A percentile compares a stretch with the other conserved stretches of the same genome.
Evolutionary conservation across 345 rosid genomes (phyloP).

Genomic region (Eucalyptus virginea): DNA sequence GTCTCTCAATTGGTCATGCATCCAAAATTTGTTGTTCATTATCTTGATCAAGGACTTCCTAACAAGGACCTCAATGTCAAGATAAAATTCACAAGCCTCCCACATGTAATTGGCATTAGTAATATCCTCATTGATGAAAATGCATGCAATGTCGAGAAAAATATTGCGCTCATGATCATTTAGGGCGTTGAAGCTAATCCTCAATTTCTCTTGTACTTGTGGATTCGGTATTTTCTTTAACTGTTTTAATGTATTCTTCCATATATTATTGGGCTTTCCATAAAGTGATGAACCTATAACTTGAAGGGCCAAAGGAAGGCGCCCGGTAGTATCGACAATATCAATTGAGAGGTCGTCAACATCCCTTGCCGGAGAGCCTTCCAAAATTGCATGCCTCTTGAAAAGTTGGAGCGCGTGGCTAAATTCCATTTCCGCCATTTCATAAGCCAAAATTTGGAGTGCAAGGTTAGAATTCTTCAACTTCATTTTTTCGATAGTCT

Average conservation of each 20-base stretch:
- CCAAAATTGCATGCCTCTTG: accelerated
- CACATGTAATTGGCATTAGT: too few species aligned
- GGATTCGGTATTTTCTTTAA: accelerated
- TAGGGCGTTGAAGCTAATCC: accelerated
- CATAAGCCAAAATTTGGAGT: accelerated
- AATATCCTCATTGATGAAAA: too few species aligned
- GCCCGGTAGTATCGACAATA: accelerated
- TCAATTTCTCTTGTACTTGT: accelerated
- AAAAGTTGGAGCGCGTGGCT: too few species aligned
- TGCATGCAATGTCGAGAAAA: accelerated
- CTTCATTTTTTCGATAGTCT: too few species aligned
- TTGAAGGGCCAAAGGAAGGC: too few species aligned
- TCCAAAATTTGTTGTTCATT: too few species aligned
- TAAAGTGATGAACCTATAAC: accelerated
- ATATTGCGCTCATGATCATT: accelerated
- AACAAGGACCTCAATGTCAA: too few species aligned
- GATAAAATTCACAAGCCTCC: too few species aligned
- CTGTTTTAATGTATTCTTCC: accelerated
- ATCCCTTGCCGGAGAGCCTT: accelerated
- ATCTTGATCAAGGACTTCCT: too few species aligned
- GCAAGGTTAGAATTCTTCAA: accelerated
- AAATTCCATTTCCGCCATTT: accelerated
- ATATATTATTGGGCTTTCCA: accelerated
- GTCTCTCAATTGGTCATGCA: too few species aligned
- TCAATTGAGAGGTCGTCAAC: accelerated